Base-by-base conservation (phyloP, 148 eudicot genomes). In the Pouteria glomerata region DNA sequence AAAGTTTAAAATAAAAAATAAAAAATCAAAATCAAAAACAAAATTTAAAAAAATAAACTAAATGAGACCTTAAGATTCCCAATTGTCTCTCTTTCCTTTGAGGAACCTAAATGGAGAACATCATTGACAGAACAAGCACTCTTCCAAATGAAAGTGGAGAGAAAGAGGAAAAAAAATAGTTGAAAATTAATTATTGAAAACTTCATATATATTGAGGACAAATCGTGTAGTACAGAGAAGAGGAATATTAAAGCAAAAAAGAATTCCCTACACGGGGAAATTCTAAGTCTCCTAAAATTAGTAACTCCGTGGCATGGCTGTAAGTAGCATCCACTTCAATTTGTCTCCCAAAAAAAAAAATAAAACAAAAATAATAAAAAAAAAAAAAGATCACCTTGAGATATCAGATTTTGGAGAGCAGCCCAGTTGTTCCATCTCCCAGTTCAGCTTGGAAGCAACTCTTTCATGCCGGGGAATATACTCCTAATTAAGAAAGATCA, bases 401-500 rank as follows among this genome's bases (percentile, higher is more conserved):
- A 82, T 74, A 21, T 81, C 74, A 63, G 60, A 69, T 60, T 77
- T 55, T 45, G 74, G 83, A 6, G 78, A 23, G 70, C 60, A 79
- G 33, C 79, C 80, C 53, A 79, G 74, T 57, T 76, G 90, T 73
- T 86, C 90, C 63, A 60, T 73, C 75, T 84, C 85, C 87, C 87
- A 83, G 58, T 79, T 69, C 68, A 82, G 63, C 47, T 84, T 82
- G 6, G 80, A 47, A 1, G 80, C 76, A 21, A 74, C 85, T 31
- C 87, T 74, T 66, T 86, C 87, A 42, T 86, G 90, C 33, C 83
- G 48, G 3, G 87, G 85, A 8, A 52, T 74, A 55, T 84, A 84
- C 16, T 86, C 90, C 89, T 86, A 31, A 7, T 55, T 3, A 2
- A 45, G 8, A 23, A 21, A 61, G 26, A 0, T n/a, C n/a, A n/a